phyloP scores from a whole-genome alignment of 768 basidiomycete genomes.

The Saitozyma podzolica region DNA sequence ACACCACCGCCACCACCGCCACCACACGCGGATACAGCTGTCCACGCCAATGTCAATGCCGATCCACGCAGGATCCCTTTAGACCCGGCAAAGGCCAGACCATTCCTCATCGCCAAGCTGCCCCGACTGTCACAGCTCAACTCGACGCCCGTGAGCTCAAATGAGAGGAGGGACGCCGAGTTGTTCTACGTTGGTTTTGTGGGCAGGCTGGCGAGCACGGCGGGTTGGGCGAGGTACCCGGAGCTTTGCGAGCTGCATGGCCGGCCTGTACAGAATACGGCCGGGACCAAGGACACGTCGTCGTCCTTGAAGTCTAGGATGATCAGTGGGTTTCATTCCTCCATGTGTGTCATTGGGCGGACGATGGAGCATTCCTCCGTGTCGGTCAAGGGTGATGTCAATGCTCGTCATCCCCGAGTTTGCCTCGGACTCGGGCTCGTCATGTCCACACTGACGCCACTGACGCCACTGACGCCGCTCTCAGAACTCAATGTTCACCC shows the following conservation, averaged over 20 bases:
- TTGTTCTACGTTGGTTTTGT: conserved; percentile 21
- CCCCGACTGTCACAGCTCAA: conserved; percentile 33
- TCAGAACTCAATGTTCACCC: background rate
- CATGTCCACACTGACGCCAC: background rate
- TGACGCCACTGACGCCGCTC: background rate
- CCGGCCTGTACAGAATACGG: background rate
- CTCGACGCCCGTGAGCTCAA: conserved; percentile 20
- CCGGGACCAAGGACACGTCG: background rate
- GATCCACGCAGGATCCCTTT: conserved; percentile 9
- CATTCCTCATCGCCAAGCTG: conserved; percentile 39
- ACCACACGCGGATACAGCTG: background rate
- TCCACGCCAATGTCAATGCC: background rate
- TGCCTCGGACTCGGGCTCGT: background rate
- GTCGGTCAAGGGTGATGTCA: no score
- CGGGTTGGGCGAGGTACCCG: conserved; percentile 27
- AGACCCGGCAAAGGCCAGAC: conserved; percentile 22
- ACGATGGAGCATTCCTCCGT: no score
- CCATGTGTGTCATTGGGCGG: no score
- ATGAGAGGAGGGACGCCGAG: conserved; percentile 45
- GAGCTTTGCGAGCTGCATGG: conserved; percentile 25
- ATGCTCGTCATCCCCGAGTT: background rate
- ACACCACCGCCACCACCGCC: background rate
- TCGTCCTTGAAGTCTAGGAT: conserved; percentile 30
- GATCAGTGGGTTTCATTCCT: conserved; percentile 35
- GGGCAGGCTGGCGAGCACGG: background rate